Evolutionary conservation across 768 basidiomycete species (phyloP), one percentile per base, ranked within the genome.

Genomic region (Suillus tomentosus): DNA sequence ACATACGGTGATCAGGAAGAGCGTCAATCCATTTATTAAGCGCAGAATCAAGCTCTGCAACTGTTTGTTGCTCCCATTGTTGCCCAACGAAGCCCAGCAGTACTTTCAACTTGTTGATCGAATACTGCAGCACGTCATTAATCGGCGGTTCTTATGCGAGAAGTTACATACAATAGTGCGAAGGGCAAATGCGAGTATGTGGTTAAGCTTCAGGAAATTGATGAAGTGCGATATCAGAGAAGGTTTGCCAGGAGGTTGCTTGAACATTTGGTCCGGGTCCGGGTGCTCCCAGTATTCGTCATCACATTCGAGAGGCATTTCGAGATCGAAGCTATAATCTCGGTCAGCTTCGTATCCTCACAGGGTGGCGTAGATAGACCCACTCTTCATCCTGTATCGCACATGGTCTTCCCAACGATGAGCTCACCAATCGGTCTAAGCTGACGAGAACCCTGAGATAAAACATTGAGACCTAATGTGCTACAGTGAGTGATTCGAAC

Each of bases 1-100:
- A 47, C 76, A 69, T 60, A 78, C 76, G 54, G 50, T 78, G 76
- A 70, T 76, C 72, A 2, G 92, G 92, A 3, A 94, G 79, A 3
- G 83, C 79, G 61, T 90, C 87, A 57, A 89, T 82, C 92, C 92
- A 94, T n/a, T 84, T 82, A 67, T 93, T 92, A 70, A 94, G 76
- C 3, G 86, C 84, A 4, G 88, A 87, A 76, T 94, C 92, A 5
- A 94, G 79, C 62, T 91, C 89, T 9, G 85, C 83, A 5, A 94
- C 86, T 24, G 87, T 81, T 45, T 84, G 82, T 61, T 88, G 82
- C 61, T 89, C 87, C 75, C 87, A 91, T 62, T 87, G 75, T 66
- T 65, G 77, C 63, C 86, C 79, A 22, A 78, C 78, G 54, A 81
- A 81, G 45, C 83, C 83, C 27, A 85, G 75, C 5, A 85, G 73